Percentiles rank a stretch among this genome's conserved stretches.
These are phyloP conservation scores for Cantharellus anzutake DNA, from an alignment of 768 basidiomycete genomes.

Conservation along the genomic window DNA sequence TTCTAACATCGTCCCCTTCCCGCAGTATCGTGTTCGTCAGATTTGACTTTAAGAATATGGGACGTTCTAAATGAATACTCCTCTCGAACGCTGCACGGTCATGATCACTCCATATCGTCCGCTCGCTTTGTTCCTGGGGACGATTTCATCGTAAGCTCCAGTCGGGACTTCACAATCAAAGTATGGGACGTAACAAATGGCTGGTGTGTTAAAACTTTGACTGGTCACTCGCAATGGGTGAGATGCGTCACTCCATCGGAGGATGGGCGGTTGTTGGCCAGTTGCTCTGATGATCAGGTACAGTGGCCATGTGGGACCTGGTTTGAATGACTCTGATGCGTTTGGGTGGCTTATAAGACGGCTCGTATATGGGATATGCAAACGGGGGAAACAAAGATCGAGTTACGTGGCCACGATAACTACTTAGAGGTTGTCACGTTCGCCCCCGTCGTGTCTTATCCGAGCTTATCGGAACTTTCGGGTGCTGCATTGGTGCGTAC, in stretches of 20 bases:
- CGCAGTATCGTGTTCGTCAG: conserved; percentile 57
- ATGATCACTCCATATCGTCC: conserved; percentile 80
- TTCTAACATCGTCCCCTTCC: background rate
- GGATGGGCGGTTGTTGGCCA: conserved; percentile 58
- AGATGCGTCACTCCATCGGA: conserved; percentile 29
- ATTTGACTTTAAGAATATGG: conserved; percentile 87
- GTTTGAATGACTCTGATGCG: background rate
- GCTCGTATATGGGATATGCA: conserved; percentile 55
- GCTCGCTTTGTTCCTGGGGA: conserved; percentile 76
- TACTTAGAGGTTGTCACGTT: conserved; percentile 69
- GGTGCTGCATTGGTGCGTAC: conserved; percentile 37
- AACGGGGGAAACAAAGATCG: conserved; percentile 59
- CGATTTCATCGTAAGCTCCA: conserved; percentile 66
- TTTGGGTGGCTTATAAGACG: conserved; percentile 28
- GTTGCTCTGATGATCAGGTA: conserved; percentile 79
- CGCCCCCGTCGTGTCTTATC: conserved; percentile 56
- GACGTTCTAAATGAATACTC: conserved; percentile 80
- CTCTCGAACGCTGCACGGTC: conserved; percentile 67
- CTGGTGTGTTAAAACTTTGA: conserved; percentile 59
- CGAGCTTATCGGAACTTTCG: conserved; percentile 57
- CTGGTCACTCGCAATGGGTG: conserved; percentile 75
- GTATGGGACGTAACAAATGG: conserved; percentile 76
- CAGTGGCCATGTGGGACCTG: conserved; percentile 10
- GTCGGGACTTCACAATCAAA: conserved; percentile 70
- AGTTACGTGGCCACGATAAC: conserved; percentile 76